Percentiles rank a stretch among this genome's conserved stretches.
These are phyloP conservation scores for Aspergillus egyptiacus DNA, from an alignment of 495 filamentous ascomycete genomes.

Conservation along the genomic window DNA sequence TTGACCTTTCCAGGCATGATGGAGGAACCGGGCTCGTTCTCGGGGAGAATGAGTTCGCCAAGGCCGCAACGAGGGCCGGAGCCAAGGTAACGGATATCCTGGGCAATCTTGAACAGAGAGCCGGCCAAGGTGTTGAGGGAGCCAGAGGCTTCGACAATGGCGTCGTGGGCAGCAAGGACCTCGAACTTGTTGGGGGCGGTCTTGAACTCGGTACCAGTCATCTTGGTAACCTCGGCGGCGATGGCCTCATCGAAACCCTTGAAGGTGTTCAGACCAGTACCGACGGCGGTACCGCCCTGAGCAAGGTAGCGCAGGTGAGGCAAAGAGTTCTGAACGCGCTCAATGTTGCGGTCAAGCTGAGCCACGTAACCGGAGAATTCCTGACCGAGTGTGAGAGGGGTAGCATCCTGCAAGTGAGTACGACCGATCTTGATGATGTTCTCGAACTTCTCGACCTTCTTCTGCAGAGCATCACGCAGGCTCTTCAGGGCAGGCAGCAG, in stretches of 20 bases:
- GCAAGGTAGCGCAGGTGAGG: slow-evolving; percentile 82
- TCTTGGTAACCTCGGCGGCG: slow-evolving; percentile 80
- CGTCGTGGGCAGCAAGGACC: slow-evolving; percentile 93
- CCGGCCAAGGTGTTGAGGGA: slow-evolving; percentile 87
- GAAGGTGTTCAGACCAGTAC: slow-evolving; percentile 96
- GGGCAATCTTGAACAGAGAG: slow-evolving; percentile 96
- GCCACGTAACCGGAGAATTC: slow-evolving; percentile 98
- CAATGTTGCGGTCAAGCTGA: slow-evolving; percentile 84
- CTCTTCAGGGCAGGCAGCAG: slow-evolving; percentile 77
- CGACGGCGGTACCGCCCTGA: slow-evolving; percentile 95
- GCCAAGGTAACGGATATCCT: slow-evolving; percentile 95
- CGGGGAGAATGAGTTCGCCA: slow-evolving; percentile 84
- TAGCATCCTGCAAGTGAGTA: slow-evolving; percentile 96
- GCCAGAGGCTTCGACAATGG: slow-evolving; percentile 88
- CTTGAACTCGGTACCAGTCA: slow-evolving; percentile 88
- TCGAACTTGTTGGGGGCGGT: slow-evolving; percentile 99
- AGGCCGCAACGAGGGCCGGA: slow-evolving; percentile 94
- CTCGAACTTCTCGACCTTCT: slow-evolving; percentile 85
- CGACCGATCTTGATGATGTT: slow-evolving; percentile 97
- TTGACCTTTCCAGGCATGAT: slow-evolving; percentile 99
- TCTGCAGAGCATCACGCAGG: slow-evolving; percentile 75
- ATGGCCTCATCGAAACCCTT: slow-evolving; percentile 92
- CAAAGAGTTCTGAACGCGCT: slow-evolving; percentile 75
- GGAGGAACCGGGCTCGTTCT: slow-evolving; percentile 94
- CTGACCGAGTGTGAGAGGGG: slow-evolving; percentile 90